Evolutionary conservation across 306 rosid genomes (phyloP).

Genomic region (Betula pendula): DNA sequence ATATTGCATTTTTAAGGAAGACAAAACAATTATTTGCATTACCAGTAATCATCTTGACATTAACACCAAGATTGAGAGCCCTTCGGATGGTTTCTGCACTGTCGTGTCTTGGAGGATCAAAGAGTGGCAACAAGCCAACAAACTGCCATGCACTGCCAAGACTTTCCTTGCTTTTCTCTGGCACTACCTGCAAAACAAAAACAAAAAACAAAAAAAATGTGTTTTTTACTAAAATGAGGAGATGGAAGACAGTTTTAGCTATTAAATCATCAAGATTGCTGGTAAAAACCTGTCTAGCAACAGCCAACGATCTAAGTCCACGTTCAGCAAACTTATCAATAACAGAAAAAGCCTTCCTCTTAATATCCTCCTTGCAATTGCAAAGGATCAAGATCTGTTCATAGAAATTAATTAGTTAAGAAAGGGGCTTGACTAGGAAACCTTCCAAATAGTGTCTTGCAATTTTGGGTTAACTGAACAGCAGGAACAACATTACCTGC

Average conservation of each 20-base stretch:
- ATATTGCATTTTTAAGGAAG: neutral
- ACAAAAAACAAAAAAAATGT: neutral
- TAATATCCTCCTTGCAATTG: conserved; percentile 81
- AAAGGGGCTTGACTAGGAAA: neutral
- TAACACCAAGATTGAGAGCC: conserved; percentile 97
- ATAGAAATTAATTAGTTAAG: conserved; percentile 25
- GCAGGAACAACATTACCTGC: conserved; percentile 55
- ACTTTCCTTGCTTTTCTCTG: conserved; percentile 74
- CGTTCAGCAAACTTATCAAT: conserved; percentile 97
- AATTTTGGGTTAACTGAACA: neutral
- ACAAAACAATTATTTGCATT: conserved; percentile 18
- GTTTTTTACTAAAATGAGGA: neutral
- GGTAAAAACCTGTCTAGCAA: conserved; percentile 79
- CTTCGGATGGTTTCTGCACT: conserved; percentile 96
- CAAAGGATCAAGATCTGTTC: conserved; percentile 69
- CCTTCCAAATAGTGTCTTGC: neutral
- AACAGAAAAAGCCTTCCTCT: conserved; percentile 62
- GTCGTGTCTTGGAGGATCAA: conserved; percentile 97
- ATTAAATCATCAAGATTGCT: conserved; percentile 8
- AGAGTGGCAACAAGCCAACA: conserved; percentile 86
- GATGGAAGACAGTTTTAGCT: neutral
- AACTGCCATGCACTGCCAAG: conserved; percentile 87
- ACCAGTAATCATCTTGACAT: conserved; percentile 99
- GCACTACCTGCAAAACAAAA: conserved; percentile 69
- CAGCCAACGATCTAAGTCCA: conserved; percentile 95